Evolutionary conservation across 2,329 filamentous ascomycete genomes (phyloP), one percentile per base, ranked within the genome.

Genomic region (Ophiocordyceps camponoti-saundersi): DNA sequence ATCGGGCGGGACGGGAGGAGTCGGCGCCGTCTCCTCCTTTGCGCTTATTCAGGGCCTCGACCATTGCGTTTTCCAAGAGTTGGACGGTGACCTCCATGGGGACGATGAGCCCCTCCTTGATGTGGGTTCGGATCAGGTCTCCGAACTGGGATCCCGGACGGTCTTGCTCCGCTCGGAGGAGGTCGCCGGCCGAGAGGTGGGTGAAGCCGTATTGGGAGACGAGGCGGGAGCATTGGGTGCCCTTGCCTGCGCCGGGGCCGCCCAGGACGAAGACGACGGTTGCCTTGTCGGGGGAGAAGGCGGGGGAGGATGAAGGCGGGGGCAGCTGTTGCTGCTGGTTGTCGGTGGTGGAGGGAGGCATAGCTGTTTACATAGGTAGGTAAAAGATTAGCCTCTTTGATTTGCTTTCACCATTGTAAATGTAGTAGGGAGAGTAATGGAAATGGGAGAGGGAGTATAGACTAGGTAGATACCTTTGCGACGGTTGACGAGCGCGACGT

Each of bases 31-130:
- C 23, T 26, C 8, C 8, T 46, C 75, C 75, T 62, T 79, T 81
- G 52, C 59, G 58, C 46, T 52, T 56, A 46, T 59, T 56, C 13
- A 95, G 77, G 13, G 76, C 72, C 10, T 75, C 78, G 48, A 72
- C 73, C 86, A 98, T 96, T 49, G 89, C 87, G 65, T 95, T 94
- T 67, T 95, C 89, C 42, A 98, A 76, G 34, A 98, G 69, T 57
- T 89, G 82, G 49, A 98, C 83, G 6, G 92, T 98, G 45, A 96
- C 88, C 65, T 96, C 90, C 86, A 95, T 94, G n/a, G 92, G 92
- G 52, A 98, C 92, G 64, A 98, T 98, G 56, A 80, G 80, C 49
- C 92, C 92, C 62, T 98, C 82, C 60, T 83, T 85, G 72, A 98
- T 98, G 70, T 92, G 89, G 56, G 82, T 76, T 62, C 82, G 82